Evolutionary conservation across 2,329 filamentous ascomycete species (phyloP).

Genomic region (Colletotrichum sp.): DNA sequence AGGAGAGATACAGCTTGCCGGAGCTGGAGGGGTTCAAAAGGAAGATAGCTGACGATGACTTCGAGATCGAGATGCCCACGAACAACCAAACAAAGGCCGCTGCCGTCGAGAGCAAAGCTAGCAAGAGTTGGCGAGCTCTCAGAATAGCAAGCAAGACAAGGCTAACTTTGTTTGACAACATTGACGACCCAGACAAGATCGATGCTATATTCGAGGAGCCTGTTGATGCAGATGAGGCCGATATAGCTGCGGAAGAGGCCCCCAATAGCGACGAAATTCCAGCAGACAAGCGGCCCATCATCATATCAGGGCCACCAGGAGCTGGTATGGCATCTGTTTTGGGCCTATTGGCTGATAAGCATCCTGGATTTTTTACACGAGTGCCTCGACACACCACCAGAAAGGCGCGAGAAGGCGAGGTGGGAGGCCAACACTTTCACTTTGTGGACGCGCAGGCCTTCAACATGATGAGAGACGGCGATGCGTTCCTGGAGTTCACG

Average conservation of each 20-base stretch:
- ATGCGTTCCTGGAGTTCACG: conserved; percentile 63
- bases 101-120: conserved; percentile 75
- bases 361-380: conserved; percentile 68
- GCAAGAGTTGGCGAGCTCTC: conserved; percentile 89
- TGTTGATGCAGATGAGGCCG: conserved; percentile 39
- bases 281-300: conserved; percentile 59
- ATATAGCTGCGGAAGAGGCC: conserved; percentile 38
- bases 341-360: conserved; percentile 65
- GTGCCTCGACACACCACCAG: conserved; percentile 63
- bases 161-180: conserved; percentile 82
- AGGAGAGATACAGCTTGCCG: conserved; percentile 70
- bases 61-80: conserved; percentile 84
- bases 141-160: conserved; percentile 78
- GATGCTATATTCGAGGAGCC: conserved; percentile 60
- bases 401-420: conserved; percentile 52
- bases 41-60: conserved; percentile 78
- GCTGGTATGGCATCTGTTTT: conserved; percentile 69
- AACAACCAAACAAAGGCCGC: conserved; percentile 61
- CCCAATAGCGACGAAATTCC: conserved; percentile 40
- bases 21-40: conserved; percentile 72
- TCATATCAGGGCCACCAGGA: conserved; percentile 70
- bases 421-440: conserved; percentile 56
- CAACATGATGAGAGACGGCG: conserved; percentile 62
- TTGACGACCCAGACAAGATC: conserved; percentile 81
- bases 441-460: conserved; percentile 64